Evolutionary conservation across 805 yeast species (phyloP).

Genomic region (Candida koratica): DNA sequence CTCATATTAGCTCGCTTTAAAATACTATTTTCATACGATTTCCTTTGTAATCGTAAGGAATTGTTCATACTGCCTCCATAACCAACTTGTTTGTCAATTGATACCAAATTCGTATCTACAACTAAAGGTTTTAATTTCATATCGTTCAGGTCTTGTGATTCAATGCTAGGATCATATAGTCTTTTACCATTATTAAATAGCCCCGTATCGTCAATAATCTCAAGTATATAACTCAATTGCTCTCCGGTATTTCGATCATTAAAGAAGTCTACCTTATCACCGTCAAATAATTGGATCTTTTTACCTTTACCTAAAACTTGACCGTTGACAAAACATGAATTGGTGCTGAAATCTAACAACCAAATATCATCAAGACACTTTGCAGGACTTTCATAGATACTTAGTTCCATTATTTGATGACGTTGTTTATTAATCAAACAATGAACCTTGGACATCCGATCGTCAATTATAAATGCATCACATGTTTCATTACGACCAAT

Average conservation of each 20-base stretch:
- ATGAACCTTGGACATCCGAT: slow-evolving; percentile 78
- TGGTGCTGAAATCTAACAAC: slow-evolving; percentile 76
- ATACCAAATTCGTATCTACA: slow-evolving; percentile 10
- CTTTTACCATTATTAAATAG: slow-evolving; percentile 49
- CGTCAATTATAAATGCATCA: slow-evolving; percentile 62
- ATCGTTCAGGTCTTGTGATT: slow-evolving; percentile 26
- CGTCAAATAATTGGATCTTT: slow-evolving; percentile 57
- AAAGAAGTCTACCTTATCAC: slow-evolving; percentile 65
- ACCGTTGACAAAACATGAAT: slow-evolving; percentile 70
- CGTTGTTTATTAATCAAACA: slow-evolving; percentile 64
- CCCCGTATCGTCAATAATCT: slow-evolving; percentile 60
- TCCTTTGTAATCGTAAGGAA: slow-evolving; percentile 27
- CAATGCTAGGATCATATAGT: slow-evolving; percentile 18
- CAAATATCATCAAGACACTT: slow-evolving; percentile 72
- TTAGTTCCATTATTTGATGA: slow-evolving; percentile 50
- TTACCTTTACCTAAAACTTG: slow-evolving; percentile 55
- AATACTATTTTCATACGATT: slow-evolving; percentile 18
- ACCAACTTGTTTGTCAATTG: slow-evolving; percentile 12
- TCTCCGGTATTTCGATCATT: slow-evolving; percentile 54
- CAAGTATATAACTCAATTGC: slow-evolving; percentile 50
- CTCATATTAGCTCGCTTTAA: slow-evolving; percentile 25
- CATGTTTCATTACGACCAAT: slow-evolving; percentile 71
- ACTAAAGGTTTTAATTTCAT: slow-evolving; percentile 22
- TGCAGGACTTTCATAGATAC: slow-evolving; percentile 65
- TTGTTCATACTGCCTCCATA: slow-evolving; percentile 29